Base-by-base conservation (phyloP, 2,329 filamentous ascomycete genomes). In the Cladosporium sp. region DNA sequence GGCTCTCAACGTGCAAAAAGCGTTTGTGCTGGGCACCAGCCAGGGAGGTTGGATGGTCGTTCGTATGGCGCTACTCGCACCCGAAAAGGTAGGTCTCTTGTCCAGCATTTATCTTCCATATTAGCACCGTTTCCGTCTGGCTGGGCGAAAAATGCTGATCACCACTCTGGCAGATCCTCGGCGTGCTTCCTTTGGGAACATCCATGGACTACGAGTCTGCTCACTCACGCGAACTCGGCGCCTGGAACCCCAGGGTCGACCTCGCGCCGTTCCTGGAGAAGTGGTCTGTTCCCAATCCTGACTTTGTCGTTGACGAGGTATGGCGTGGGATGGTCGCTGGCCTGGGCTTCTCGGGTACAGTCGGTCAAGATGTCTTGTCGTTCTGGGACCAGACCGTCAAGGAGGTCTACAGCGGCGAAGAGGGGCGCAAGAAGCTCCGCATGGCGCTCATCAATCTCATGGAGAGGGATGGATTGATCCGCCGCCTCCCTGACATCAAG, bases 31-130 rank as follows among this genome's bases (percentile, higher is more conserved):
- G 37, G 82, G 83, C 0, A 84, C 82, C 2, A 83, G 80, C 65
- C 83, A 85, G 69, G 83, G 83, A 1, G 83, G 83, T 0, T 85
- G 81, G 81, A 78, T 85, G 18, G 78, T 79, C 0, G 78, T 79
- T 5, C 70, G 81, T 33, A 84, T 85, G 82, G 82, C 83, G 7
- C 67, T 85, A 33, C 66, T 85, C 55, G 77, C 76, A 10, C 82
- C 81, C 5, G 62, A 65, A 33, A 80, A 74, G 75, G 81, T 82
- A 69, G 18, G 70, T 50, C 21, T 50, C 26, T n/a, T 29, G 26
- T 29, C 56, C 35, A 28, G n/a, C 7, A 29, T 16, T 59, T 21
- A n/a, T 46, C 4, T 46, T 46, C n/a, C 40, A 12, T 8, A 12
- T 8, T 40, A 57, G 31, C 40, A 33, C 26, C 26, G 11, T 57